Conservation (phyloP, 169 alveolate genomes). For the Fabrea salina region DNA sequence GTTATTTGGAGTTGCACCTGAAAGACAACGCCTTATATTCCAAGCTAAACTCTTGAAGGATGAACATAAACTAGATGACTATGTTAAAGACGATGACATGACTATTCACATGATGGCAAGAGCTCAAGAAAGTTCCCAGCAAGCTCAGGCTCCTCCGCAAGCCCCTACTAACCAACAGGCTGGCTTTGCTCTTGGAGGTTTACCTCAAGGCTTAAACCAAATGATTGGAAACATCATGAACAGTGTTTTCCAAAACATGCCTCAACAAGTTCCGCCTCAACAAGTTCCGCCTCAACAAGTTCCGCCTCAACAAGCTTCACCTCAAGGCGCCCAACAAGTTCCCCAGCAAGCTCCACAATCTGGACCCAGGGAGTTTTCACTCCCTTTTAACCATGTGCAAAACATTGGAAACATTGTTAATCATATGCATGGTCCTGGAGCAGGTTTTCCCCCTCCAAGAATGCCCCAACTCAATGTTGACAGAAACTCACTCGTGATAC, state of each 20-base stretch:
- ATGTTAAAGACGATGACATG: constrained; percentile 53
- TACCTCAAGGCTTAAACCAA: background rate
- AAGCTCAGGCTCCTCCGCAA: constrained; percentile 16
- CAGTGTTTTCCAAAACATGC: background rate
- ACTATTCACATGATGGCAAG: constrained; percentile 56
- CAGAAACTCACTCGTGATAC: constrained; percentile 3
- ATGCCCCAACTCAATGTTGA: background rate
- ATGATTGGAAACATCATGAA: background rate
- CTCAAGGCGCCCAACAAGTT: background rate
- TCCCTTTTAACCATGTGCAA: constrained; percentile 3
- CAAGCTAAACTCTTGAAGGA: constrained; percentile 58
- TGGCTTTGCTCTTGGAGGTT: background rate
- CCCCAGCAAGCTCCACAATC: background rate
- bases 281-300: background rate
- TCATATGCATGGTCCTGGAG: constrained; percentile 17
- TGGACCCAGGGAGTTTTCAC: background rate
- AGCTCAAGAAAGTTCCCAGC: constrained; percentile 41
- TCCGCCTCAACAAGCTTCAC: background rate
- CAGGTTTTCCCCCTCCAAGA: constrained; percentile 33
- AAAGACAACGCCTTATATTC: constrained; percentile 49
- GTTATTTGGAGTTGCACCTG: constrained; percentile 43
- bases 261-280: background rate
- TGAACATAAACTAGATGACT: constrained; percentile 39
- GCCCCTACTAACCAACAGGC: background rate
- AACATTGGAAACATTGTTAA: constrained; percentile 29